Evolutionary conservation across 116 monocot genomes (phyloP).

Genomic region (Dioscorea cayenensis): DNA sequence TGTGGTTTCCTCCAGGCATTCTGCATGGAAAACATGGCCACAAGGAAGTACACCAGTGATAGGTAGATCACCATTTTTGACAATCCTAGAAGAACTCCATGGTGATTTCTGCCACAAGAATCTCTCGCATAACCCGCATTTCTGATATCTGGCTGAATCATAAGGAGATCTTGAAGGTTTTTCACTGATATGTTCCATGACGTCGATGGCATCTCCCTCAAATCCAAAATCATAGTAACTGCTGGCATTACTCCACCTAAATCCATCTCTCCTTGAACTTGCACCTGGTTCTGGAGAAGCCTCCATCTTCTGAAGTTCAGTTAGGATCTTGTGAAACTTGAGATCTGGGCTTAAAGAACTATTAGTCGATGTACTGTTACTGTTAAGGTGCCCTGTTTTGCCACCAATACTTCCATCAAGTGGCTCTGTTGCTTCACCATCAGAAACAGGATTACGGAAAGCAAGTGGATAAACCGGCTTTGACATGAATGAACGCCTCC

Average conservation of each 20-base stretch:
- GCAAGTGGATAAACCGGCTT: slow-evolving; percentile 86
- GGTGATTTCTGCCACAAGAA: slow-evolving; percentile 70
- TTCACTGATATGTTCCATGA: slow-evolving; percentile 28
- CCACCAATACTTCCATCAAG: slow-evolving; percentile 26
- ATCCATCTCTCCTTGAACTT: slow-evolving; percentile 59
- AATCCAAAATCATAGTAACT: slow-evolving; percentile 52
- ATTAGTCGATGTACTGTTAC: slow-evolving; percentile 20
- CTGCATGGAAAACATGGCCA: slow-evolving; percentile 78
- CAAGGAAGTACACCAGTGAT: slow-evolving; percentile 68
- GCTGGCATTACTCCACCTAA: slow-evolving; percentile 75
- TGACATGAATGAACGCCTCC: slow-evolving; percentile 84
- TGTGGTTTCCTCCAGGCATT: slow-evolving; percentile 83
- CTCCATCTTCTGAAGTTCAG: slow-evolving; percentile 45
- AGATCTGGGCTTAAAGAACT: slow-evolving; percentile 47
- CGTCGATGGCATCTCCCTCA: slow-evolving; percentile 51
- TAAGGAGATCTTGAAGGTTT: slow-evolving; percentile 29
- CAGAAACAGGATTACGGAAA: slow-evolving; percentile 72
- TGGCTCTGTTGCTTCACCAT: slow-evolving; percentile 28
- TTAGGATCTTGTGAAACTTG: slow-evolving; percentile 48
- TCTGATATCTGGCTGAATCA: slow-evolving; percentile 26
- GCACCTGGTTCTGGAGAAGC: slow-evolving; percentile 41
- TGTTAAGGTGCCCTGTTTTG: slow-evolving; percentile 24
- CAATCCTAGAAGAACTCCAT: slow-evolving; percentile 58
- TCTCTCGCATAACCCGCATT: slow-evolving; percentile 65
- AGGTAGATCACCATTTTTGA: slow-evolving; percentile 61